Evolutionary conservation across 225 moss, liverwort and hornwort genomes (phyloP), one percentile per base, ranked within the genome.

Genomic region (Sphagnum tenellum): DNA sequence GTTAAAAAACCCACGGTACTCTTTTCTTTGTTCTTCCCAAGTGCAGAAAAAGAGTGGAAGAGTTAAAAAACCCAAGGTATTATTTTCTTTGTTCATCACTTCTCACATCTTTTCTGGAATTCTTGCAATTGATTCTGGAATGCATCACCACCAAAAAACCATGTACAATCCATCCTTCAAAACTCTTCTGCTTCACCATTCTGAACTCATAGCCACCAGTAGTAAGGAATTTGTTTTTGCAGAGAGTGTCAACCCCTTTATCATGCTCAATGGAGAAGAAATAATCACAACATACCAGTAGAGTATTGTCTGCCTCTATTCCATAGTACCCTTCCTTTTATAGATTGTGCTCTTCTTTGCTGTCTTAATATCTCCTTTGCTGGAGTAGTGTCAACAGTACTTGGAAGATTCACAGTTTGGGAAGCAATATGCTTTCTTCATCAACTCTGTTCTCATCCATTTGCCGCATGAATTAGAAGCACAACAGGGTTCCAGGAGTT

Each of bases 261-360:
- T 29, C 29, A 29, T 29, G 29, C 29, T 29, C 29, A 29, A 29
- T 29, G 29, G 29, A 29, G 1, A 29, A 29, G 29, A 29, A 29
- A 29, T 29, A 29, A 29, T 1, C 29, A 29, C 29, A 52, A 63
- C 66, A 47, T 74, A 88, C 91, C 88, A 73, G 91, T 82, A 54
- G 78, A 72, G 47, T 95, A 91, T 52, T 71, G 80, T 64, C 76
- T 71, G 49, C 94, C 94, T 66, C 89, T 95, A 29, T 95, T 95
- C 94, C 94, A 95, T 2, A 89, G 94, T 13, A 95, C 81, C 70
- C 64, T 92, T 44, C 94, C 92, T 73, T 88, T 95, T 65, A 91
- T 95, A 44, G 94, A 86, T 12, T 49, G 55, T 64, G 84, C 78
- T 67, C 91, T 92, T 56, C 79, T 89, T 3, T 76, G 82, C 49